Evolutionary conservation across 192 early-diverging fungal genomes (phyloP).

Genomic region (Allomyces arbusculus): DNA sequence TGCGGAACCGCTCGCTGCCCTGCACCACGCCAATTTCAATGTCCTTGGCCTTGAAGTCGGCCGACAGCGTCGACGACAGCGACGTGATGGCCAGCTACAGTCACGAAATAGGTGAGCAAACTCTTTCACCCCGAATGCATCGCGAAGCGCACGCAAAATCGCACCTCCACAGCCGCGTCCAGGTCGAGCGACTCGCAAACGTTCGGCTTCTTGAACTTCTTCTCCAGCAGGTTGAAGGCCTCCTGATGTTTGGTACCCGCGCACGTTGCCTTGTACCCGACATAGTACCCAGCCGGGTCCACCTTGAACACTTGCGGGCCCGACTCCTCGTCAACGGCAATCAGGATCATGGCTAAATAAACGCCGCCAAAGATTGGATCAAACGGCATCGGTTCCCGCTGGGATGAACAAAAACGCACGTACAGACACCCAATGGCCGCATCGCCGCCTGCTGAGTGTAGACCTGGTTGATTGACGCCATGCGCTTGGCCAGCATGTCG

Average conservation of each 20-base stretch:
- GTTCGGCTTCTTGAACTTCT: conserved; percentile 88
- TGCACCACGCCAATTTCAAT: conserved; percentile 85
- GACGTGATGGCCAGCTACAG: conserved; percentile 78
- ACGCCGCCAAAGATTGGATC: not conserved
- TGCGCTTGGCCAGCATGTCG: conserved; percentile 90
- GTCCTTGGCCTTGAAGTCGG: conserved; percentile 92
- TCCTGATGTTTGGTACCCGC: conserved; percentile 93
- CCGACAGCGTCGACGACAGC: conserved; percentile 68
- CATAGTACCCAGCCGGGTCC: conserved; percentile 96
- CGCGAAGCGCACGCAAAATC: not conserved
- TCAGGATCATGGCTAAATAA: conserved; percentile 78
- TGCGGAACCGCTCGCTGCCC: conserved; percentile 54
- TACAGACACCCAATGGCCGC: conserved; percentile 88
- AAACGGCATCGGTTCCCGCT: too few relatives aligned
- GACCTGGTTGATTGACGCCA: conserved; percentile 97
- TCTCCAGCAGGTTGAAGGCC: conserved; percentile 87
- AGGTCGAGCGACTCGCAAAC: conserved; percentile 33
- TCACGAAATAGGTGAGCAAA: not conserved
- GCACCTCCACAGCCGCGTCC: conserved; percentile 84
- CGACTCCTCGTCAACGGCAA: conserved; percentile 85
- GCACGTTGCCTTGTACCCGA: conserved; percentile 86
- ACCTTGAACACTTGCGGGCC: conserved; percentile 96
- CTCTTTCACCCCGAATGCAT: not conserved
- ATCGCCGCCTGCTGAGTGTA: conserved; percentile 98
- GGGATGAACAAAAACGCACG: conserved; percentile 11